Percentiles rank a stretch among this genome's conserved stretches.
These are phyloP conservation scores for Boletus rubescentipes DNA, from an alignment of 768 basidiomycete genomes.

Conservation along the genomic window DNA sequence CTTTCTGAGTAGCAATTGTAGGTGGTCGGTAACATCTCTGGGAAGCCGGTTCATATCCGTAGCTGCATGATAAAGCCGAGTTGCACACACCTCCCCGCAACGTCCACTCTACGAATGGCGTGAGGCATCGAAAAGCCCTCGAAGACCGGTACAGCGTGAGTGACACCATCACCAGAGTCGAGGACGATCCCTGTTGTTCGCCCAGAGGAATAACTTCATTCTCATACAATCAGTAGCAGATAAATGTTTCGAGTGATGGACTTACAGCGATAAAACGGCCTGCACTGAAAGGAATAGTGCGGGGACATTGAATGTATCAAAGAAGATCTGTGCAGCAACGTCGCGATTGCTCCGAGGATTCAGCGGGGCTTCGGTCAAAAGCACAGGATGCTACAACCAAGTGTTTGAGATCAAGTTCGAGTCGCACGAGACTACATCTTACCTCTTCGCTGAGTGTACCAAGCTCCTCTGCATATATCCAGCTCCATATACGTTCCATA, in stretches of 20 bases:
- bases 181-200: slow-evolving; percentile 99
- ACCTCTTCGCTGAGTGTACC: slow-evolving; percentile 98
- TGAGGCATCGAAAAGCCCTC: slow-evolving; percentile 99
- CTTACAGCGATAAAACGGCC: slow-evolving; percentile 93
- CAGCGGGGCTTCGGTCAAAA: slow-evolving; percentile 95
- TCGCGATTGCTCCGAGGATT: slow-evolving; percentile 97
- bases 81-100: slow-evolving; percentile 79
- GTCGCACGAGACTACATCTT: slow-evolving; percentile 14
- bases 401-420: slow-evolving; percentile 3
- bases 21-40: slow-evolving; percentile 95
- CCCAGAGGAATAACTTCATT: slow-evolving; percentile 89
- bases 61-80: background rate
- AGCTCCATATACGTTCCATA: slow-evolving; percentile 99
- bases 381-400: slow-evolving; percentile 81
- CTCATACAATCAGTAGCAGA: slow-evolving; percentile 11
- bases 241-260: slow-evolving; percentile 12
- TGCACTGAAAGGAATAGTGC: slow-evolving; percentile 96
- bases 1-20: slow-evolving; percentile 92
- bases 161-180: slow-evolving; percentile 98
- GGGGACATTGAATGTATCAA: slow-evolving; percentile 99
- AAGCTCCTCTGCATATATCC: slow-evolving; percentile 95
- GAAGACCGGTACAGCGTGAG: slow-evolving; percentile 97
- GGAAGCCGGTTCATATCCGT: background rate
- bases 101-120: slow-evolving; percentile 92
- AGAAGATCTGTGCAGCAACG: slow-evolving; percentile 97